Evolutionary conservation across 208 protist genomes (phyloP), one percentile per base, ranked within the genome.

Genomic region (Trypanosoma mega): DNA sequence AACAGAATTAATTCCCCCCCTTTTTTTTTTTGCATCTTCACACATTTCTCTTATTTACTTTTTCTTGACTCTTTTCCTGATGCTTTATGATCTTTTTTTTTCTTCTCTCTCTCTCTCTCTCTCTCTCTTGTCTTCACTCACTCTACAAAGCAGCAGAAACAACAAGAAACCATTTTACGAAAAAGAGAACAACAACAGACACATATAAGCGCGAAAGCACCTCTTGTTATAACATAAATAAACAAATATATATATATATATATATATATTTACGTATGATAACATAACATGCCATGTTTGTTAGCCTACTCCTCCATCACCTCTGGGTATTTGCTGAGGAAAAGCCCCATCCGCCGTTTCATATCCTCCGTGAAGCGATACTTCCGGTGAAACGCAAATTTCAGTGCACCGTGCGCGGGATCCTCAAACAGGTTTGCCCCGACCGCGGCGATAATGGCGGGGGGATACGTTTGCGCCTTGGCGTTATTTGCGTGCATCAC

Each of bases 391-490:
- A 95, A 57, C 24, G 73, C 85, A 43, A 56, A 63, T 31, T 67
- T 12, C 46, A 95, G 57, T 1, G 77, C 56, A 44, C 66, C 48
- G 68, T 87, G 81, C 30, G 89, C 89, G 34, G 78, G 75, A 41
- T 92, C 89, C 3, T 33, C 49, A 29, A 68, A 68, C 20, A 34
- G 49, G 39, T 72, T 80, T 34, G 57, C 14, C 4, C 41, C 59
- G 23, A 91, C 7, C 6, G 66, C 56, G 23, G 33, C 43, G 46
- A 96, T 76, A 47, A 94, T 62, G 34, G 63, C 69, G 3, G 48
- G 43, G 7, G 81, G 55, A 63, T 80, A 83, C 37, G 45, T 53
- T 66, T 93, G 85, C 24, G 85, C 80, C 65, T 95, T 94, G 30
- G 56, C 68, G 3, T 47, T 76, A 60, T 96, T 96, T 7, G 51